Conservation (phyloP, 768 basidiomycete genomes). For the Lanmaoa rubissima region DNA sequence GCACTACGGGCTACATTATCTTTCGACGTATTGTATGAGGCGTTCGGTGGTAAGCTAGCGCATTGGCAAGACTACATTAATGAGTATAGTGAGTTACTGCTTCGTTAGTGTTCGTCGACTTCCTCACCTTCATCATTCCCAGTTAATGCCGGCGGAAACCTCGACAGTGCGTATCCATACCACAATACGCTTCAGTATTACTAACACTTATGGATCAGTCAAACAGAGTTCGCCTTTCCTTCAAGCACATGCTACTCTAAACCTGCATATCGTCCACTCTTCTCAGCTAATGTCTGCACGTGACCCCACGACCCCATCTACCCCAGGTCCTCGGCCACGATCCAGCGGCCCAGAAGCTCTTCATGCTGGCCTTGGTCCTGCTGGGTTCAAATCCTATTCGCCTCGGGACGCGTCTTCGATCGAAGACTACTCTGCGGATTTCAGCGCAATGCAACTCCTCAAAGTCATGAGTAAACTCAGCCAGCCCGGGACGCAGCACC, state of each 20-base stretch:
- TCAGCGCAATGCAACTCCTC: slow-evolving; percentile 75
- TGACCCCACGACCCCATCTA: slow-evolving; percentile 32
- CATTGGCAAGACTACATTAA: slow-evolving; percentile 82
- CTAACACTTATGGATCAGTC: slow-evolving; percentile 41
- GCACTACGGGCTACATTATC: slow-evolving; percentile 49
- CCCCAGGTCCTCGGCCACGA: slow-evolving; percentile 33
- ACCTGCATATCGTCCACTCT: slow-evolving; percentile 85
- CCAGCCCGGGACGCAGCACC: slow-evolving; percentile 56
- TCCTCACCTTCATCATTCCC: slow-evolving; percentile 7
- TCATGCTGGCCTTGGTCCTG: slow-evolving; percentile 57
- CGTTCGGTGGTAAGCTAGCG: slow-evolving; percentile 81
- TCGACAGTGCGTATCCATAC: slow-evolving; percentile 53
- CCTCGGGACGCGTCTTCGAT: slow-evolving; percentile 18
- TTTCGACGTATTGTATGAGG: slow-evolving; percentile 73
- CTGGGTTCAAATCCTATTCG: slow-evolving; percentile 60
- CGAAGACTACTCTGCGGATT: slow-evolving; percentile 60
- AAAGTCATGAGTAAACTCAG: slow-evolving; percentile 80
- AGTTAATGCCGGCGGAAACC: slow-evolving; percentile 74
- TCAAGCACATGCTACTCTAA: slow-evolving; percentile 79
- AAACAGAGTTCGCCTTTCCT: slow-evolving; percentile 81
- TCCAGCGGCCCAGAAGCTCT: slow-evolving; percentile 47
- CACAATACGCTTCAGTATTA: not conserved
- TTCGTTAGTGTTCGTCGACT: not conserved
- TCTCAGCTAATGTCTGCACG: slow-evolving; percentile 52
- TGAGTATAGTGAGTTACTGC: slow-evolving; percentile 53